phyloP scores from a whole-genome alignment of 192 early-diverging fungal genomes.

The Backusella liffmaniae region DNA sequence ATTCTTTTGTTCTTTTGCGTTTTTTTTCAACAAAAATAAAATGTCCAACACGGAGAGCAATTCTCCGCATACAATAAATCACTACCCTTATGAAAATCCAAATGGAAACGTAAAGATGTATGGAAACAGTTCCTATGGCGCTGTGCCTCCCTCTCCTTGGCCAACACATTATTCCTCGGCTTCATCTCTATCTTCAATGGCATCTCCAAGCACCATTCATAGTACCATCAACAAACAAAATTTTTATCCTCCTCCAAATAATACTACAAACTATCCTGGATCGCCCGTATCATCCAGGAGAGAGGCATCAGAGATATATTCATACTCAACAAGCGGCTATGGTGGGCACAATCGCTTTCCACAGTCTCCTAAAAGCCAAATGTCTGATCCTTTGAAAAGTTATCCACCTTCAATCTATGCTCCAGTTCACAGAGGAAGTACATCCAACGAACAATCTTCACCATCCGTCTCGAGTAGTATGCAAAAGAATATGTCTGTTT shows the following conservation, averaged over 20 bases:
- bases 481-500: background rate
- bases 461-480: background rate
- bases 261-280: background rate
- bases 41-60: background rate
- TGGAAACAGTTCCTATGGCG: background rate
- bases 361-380: background rate
- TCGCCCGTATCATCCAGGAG: background rate
- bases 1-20: background rate
- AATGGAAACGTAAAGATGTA: slow-evolving; percentile 1
- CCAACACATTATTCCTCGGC: background rate
- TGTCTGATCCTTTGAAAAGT: background rate
- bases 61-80: slow-evolving; percentile 7
- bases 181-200: background rate
- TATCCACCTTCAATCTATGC: background rate
- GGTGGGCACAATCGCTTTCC: background rate
- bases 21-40: background rate
- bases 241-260: background rate
- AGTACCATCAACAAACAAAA: background rate
- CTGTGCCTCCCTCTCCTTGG: background rate
- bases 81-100: background rate
- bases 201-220: background rate
- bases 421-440: background rate
- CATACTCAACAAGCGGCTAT: background rate
- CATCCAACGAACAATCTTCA: background rate
- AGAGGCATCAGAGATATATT: background rate